Evolutionary conservation across 1,139 yeast genomes (phyloP).

Genomic region (Debaryomyces sp.): DNA sequence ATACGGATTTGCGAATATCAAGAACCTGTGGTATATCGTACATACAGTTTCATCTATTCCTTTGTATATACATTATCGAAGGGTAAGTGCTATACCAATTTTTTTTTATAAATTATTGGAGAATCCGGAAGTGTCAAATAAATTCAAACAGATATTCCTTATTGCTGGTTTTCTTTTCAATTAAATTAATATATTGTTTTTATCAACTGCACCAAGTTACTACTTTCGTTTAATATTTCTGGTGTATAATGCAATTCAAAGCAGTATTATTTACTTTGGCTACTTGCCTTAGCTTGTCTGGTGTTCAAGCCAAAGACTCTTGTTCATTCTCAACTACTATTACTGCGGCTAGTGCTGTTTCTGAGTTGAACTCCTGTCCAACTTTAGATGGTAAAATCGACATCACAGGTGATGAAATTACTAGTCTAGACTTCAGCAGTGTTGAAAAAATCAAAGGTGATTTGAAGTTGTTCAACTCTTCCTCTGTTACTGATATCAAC

Average conservation of each 20-base stretch:
- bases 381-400: constrained; percentile 46
- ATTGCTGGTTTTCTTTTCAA: constrained; percentile 6
- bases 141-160: neutral
- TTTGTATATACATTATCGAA: neutral
- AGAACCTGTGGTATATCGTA: constrained; percentile 3
- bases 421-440: constrained; percentile 34
- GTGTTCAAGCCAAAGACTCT: constrained; percentile 18
- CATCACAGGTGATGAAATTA: constrained; percentile 41
- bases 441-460: constrained; percentile 41
- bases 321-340: constrained; percentile 48
- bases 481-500: constrained; percentile 39
- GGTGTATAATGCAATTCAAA: constrained; percentile 20
- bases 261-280: constrained; percentile 16
- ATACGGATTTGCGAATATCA: neutral
- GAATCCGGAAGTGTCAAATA: neutral
- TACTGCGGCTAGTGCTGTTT: constrained; percentile 40
- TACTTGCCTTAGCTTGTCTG: constrained; percentile 18
- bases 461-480: constrained; percentile 41
- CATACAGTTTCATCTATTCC: no score
- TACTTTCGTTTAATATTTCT: constrained; percentile 4
- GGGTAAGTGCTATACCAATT: neutral
- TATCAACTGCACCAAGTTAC: constrained; percentile 6
- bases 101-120: constrained; percentile 6
- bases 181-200: neutral
- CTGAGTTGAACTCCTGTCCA: constrained; percentile 40